Evolutionary conservation across 169 alveolate genomes (phyloP), one percentile per base, ranked within the genome.

Genomic region (Plasmodium adleri): DNA sequence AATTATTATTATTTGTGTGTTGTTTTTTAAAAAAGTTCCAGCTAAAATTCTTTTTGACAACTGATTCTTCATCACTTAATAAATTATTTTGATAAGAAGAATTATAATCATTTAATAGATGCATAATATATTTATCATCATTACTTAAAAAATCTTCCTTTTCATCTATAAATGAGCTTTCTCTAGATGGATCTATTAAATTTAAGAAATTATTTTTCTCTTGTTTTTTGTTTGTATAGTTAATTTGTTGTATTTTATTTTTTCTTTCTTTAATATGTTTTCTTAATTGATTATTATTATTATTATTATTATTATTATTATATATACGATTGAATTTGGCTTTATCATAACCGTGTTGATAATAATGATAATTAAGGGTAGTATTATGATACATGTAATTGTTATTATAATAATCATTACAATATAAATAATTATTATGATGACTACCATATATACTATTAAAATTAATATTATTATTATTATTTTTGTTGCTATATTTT

Each of bases 141-240:
- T 76, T 64, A 0, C 22, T 68, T 52, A 76, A 49, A 0, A 49
- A 64, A 24, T 76, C 89, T 10, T 76, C 78, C 12, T 66, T 76
- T 28, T 76, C 89, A 7, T 68, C 89, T 15, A 64, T 64, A 5
- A 76, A 43, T 3, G 89, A 76, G 28, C 89, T 76, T 49, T 76
- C 89, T 6, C 67, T 76, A 0, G 89, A 76, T 12, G 24, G 59
- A 13, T 66, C 47, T 28, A 76, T 39, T 43, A 76, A 6, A 28
- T 76, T 50, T 28, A 76, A 13, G n/a, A 64, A 7, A 47, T 76
- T 71, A 2, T 9, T 47, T 8, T 76, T 64, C 4, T 76, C 63
- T 12, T 76, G 52, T 15, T 59, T 5, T 66, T 76, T 76, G 7
- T 76, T 13, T 13, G 8, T 28, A 52, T 47, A 0, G 26, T 3